Evolutionary conservation across 2,329 filamentous ascomycete species (phyloP).

Genomic region (Neonectria faginata): DNA sequence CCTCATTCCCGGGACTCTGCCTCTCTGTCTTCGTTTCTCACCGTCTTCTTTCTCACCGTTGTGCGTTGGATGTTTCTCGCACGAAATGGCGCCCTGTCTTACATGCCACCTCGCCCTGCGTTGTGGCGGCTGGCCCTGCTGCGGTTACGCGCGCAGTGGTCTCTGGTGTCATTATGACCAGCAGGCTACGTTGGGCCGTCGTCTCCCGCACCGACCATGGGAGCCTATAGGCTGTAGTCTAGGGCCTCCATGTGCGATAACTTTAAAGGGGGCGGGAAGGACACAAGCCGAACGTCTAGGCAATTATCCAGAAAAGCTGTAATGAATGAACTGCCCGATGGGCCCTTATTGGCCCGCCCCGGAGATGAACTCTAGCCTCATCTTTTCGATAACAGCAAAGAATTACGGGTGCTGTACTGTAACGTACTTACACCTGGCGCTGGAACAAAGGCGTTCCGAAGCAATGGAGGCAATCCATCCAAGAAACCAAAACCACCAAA

Average conservation of each 20-base stretch:
- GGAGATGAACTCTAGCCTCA: conserved; percentile 4
- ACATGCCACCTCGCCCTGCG: background rate
- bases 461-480: too few relatives aligned
- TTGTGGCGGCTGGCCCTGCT: background rate
- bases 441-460: too few relatives aligned
- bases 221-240: too few relatives aligned
- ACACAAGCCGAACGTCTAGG: background rate
- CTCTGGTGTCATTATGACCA: conserved; percentile 3
- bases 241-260: background rate
- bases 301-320: background rate
- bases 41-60: conserved; percentile 3
- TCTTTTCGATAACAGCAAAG: background rate
- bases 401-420: background rate
- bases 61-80: background rate
- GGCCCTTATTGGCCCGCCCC: background rate
- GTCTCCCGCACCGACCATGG: background rate
- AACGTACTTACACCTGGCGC: background rate
- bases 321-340: background rate
- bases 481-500: background rate
- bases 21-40: too few relatives aligned
- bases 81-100: background rate
- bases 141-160: too few relatives aligned
- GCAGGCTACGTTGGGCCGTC: background rate
- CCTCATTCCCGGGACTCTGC: conserved; percentile 10
- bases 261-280: conserved; percentile 12